phyloP scores from a whole-genome alignment of 2,329 filamentous ascomycete species.

The Ceratocystis ficicola region DNA sequence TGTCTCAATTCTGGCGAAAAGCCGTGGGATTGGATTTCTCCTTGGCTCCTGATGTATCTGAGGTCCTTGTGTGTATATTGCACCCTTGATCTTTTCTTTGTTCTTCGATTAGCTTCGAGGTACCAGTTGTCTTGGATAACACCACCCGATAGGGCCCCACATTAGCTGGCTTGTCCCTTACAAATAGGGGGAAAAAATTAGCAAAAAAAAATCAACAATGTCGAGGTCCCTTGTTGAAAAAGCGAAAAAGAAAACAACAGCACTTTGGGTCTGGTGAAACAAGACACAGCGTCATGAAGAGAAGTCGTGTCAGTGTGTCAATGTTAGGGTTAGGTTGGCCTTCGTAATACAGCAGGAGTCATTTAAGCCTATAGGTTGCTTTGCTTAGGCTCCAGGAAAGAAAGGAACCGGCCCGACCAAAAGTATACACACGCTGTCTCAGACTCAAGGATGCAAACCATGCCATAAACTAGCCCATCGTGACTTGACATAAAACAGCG shows the following conservation, averaged over 20 bases:
- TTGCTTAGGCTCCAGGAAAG: too few relatives aligned
- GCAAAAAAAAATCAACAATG: neutral
- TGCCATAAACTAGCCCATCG: neutral
- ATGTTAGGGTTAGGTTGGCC: neutral
- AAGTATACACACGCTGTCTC: neutral
- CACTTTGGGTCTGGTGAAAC: neutral
- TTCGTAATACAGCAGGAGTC: too few relatives aligned
- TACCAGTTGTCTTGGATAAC: neutral
- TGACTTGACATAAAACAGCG: neutral
- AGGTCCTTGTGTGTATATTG: neutral
- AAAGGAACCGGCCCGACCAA: neutral
- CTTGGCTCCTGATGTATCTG: neutral
- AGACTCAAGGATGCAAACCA: neutral
- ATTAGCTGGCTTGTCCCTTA: neutral
- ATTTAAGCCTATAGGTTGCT: too few relatives aligned
- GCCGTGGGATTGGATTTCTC: neutral
- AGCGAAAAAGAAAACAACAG: neutral
- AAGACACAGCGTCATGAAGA: neutral
- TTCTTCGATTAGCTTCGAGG: neutral
- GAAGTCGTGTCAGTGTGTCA: neutral
- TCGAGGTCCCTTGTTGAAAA: neutral
- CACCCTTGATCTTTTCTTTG: neutral
- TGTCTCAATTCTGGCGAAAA: neutral
- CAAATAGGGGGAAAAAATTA: neutral
- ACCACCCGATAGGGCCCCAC: too few relatives aligned